Base-by-base conservation (phyloP, 179 eudicot genomes). In the Vitellaria paradoxa region DNA sequence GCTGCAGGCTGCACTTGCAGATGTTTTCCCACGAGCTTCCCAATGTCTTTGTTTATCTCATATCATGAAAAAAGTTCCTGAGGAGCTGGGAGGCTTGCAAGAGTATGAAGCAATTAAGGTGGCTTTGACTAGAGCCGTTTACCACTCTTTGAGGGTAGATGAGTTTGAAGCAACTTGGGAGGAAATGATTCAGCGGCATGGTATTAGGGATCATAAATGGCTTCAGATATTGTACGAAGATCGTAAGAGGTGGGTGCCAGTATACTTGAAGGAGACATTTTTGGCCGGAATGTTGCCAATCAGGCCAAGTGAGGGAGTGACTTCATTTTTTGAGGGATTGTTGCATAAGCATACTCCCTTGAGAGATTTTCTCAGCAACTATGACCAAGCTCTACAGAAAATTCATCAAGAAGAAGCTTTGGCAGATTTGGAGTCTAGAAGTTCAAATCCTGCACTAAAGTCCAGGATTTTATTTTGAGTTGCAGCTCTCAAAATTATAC, bases 81-180 rank as follows among this genome's bases (percentile, higher is more conserved):
- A 71, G 30, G 65, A 83, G 62, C 56, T 79, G 80, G 83, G 80
- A 55, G 74, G 79, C 37, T 76, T 77, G 55, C 55, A 55, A n/a
- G 78, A 59, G 63, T 82, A 61, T 68, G 80, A 79, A 47, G 61
- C 82, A 23, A 72, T 82, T 62, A 76, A 64, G 67, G 56, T 24
- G 59, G 80, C 77, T 61, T 46, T 82, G 71, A 60, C 42, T 59
- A 76, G 75, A 59, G 78, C 81, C 49, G 80, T 76, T 73, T 72
- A 73, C 76, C 46, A 73, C 7, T 76, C 78, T 42, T 20, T 69
- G 76, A 72, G 73, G 76, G 30, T 37, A 37, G 81, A 83, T 76
- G 82, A 80, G 45, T 83, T 83, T 73, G 85, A 83, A 73, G 76
- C 65, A 61, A 78, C 82, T 72, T 83, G 83, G 83, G 78, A 80